These are phyloP conservation scores for Beta lomatogona DNA, from an alignment of 179 eudicot species.

Conservation along the genomic window DNA sequence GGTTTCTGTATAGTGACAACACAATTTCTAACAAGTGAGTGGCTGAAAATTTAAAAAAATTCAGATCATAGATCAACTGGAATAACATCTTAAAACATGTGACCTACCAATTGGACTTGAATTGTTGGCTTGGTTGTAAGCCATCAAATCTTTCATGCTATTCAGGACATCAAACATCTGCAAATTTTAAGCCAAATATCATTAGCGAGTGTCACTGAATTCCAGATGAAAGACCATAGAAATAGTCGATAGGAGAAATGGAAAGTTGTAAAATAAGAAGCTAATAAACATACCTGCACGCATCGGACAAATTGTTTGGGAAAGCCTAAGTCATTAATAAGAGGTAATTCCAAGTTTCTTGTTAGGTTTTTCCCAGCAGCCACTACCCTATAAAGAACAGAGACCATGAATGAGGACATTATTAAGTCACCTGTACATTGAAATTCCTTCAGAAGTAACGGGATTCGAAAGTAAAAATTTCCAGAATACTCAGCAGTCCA, in stretches of 20 bases:
- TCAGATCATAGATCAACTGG: not conserved
- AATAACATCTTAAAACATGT: not conserved
- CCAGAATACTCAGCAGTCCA: not conserved
- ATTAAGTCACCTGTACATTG: not conserved
- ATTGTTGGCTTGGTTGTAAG: slow-evolving; percentile 34
- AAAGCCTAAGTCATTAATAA: slow-evolving; percentile 56
- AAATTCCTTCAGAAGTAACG: not conserved
- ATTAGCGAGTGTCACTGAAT: not conserved
- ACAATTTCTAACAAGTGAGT: not conserved
- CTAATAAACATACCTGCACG: slow-evolving; percentile 47
- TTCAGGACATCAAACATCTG: slow-evolving; percentile 51
- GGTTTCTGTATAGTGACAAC: slow-evolving; percentile 31
- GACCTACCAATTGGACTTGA: slow-evolving; percentile 58
- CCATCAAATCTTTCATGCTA: slow-evolving; percentile 61
- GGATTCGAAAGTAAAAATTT: not conserved
- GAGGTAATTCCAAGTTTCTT: slow-evolving; percentile 37
- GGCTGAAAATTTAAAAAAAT: no score
- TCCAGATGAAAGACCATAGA: not conserved
- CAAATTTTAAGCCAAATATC: not conserved
- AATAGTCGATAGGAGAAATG: not conserved
- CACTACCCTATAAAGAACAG: slow-evolving; percentile 38
- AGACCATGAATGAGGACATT: not conserved
- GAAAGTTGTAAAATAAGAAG: not conserved
- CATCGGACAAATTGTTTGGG: slow-evolving; percentile 42
- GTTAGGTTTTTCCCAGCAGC: slow-evolving; percentile 40